A percentile compares a stretch with the other conserved stretches of the same genome.
Conservation (phyloP, 78 protist genomes). For the Paulinella micropora region DNA sequence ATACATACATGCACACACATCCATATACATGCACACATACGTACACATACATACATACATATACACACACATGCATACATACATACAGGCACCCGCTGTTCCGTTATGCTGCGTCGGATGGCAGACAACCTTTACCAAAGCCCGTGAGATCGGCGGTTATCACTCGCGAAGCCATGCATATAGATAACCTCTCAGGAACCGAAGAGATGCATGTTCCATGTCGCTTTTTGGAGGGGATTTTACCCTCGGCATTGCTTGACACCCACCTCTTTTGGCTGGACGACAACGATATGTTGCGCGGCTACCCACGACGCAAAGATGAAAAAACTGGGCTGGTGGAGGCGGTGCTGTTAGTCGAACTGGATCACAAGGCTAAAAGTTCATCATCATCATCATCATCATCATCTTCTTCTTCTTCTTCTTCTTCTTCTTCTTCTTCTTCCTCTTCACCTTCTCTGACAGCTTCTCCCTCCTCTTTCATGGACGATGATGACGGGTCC, state of each 20-base stretch:
- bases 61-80: no score
- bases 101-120: no score
- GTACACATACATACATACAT: no score
- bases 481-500: neutral
- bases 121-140: no score
- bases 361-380: no score
- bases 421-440: neutral
- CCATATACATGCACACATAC: no score
- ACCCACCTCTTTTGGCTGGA: constrained; percentile 3
- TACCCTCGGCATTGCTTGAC: constrained; percentile 15
- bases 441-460: neutral
- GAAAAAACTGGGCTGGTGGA: neutral
- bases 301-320: constrained; percentile 13
- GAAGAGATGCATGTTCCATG: constrained; percentile 2
- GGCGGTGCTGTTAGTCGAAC: no score
- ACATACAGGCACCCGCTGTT: no score
- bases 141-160: neutral
- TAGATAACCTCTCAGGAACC: neutral
- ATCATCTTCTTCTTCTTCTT: neutral
- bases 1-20: no score
- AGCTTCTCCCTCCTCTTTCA: neutral
- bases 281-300: constrained; percentile 10
- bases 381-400: no score
- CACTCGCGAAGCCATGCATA: neutral
- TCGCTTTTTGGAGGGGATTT: constrained; percentile 4